Evolutionary conservation across 352 stramenopile genomes (phyloP).

Genomic region (Phytophthora niederhauseri): DNA sequence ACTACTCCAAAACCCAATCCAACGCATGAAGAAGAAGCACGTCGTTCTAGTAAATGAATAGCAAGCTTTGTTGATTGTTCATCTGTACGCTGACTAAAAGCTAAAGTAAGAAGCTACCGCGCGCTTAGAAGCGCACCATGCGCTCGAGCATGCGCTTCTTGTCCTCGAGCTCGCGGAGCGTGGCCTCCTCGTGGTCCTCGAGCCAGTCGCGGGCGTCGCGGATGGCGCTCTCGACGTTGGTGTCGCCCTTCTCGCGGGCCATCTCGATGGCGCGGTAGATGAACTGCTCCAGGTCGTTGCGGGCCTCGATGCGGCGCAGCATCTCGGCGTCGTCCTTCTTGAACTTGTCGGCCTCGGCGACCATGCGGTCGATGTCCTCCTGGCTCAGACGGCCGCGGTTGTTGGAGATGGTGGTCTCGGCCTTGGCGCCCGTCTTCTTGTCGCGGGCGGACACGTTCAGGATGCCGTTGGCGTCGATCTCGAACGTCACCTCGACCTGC

Average conservation of each 20-base stretch:
- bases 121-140: constrained; percentile 69
- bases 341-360: constrained; percentile 73
- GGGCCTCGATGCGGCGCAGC: constrained; percentile 69
- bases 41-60: constrained; percentile 47
- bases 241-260: constrained; percentile 70
- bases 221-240: constrained; percentile 80
- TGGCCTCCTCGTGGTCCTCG: constrained; percentile 83
- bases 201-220: constrained; percentile 91
- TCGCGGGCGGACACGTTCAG: constrained; percentile 90
- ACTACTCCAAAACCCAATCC: too few relatives aligned
- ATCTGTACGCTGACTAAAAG: constrained; percentile 38
- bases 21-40: too few relatives aligned
- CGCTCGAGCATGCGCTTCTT: constrained; percentile 91
- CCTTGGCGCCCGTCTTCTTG: constrained; percentile 78
- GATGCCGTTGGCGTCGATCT: constrained; percentile 94
- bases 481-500: constrained; percentile 92
- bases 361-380: constrained; percentile 77
- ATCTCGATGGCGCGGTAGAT: constrained; percentile 79
- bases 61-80: constrained; percentile 43
- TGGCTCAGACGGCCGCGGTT: constrained; percentile 73
- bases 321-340: constrained; percentile 79
- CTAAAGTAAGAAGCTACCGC: constrained; percentile 31
- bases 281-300: constrained; percentile 72
- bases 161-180: constrained; percentile 94
- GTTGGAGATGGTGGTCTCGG: constrained; percentile 78